Conservation (phyloP, 2,329 filamentous ascomycete genomes). For the Penicillium sp. region DNA sequence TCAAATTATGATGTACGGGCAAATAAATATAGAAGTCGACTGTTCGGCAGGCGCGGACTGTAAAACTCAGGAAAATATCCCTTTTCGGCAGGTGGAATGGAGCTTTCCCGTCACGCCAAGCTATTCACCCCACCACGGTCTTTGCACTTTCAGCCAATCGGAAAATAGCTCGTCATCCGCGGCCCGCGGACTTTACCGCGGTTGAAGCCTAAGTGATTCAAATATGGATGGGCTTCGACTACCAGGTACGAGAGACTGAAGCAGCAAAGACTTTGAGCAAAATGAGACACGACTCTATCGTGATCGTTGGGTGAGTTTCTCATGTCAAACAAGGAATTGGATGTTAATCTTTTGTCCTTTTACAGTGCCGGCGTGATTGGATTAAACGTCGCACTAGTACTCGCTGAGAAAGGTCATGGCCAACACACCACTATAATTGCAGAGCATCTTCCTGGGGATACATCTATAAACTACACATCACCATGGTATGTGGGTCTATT, state of each 20-base stretch:
- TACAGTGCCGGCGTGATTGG: conserved; percentile 4
- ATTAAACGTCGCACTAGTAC: conserved; percentile 5
- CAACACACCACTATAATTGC: conserved; percentile 37
- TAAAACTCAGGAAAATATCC: too few relatives aligned
- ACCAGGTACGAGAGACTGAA: too few relatives aligned
- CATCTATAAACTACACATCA: conserved; percentile 42
- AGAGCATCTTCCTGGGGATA: conserved; percentile 46
- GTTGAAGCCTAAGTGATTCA: neutral
- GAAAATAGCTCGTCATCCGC: neutral
- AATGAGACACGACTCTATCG: conserved; percentile 6
- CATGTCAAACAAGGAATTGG: neutral
- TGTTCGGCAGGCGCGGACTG: too few relatives aligned
- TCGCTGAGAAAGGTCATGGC: conserved; percentile 4
- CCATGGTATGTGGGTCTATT: conserved; percentile 33
- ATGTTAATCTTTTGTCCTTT: neutral
- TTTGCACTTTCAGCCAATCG: too few relatives aligned
- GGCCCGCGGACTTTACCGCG: conserved; percentile 1
- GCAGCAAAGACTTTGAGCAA: neutral
- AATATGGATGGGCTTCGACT: too few relatives aligned
- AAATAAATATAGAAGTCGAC: too few relatives aligned
- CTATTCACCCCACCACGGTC: too few relatives aligned
- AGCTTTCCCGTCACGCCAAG: too few relatives aligned
- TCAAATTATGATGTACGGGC: too few relatives aligned
- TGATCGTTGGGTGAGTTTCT: conserved; percentile 1
- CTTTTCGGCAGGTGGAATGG: too few relatives aligned